These are phyloP conservation scores for Thelonectria blattea DNA, from an alignment of 2,329 filamentous ascomycete genomes.

Conservation along the genomic window DNA sequence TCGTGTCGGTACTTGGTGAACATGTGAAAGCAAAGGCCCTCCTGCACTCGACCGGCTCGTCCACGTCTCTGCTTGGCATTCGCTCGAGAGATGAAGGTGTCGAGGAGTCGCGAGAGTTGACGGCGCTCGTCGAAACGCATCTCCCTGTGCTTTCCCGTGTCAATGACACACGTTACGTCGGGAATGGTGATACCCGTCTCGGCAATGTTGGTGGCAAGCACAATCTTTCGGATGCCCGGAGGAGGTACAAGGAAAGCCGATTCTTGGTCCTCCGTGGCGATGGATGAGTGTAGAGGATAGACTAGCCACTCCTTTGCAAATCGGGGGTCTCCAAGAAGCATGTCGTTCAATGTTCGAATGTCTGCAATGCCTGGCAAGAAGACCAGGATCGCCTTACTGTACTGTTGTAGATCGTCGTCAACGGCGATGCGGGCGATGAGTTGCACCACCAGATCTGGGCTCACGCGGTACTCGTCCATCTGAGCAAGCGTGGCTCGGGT, in stretches of 20 bases:
- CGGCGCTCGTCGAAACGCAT: constrained; percentile 96
- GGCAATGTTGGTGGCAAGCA: constrained; percentile 96
- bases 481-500: constrained; percentile 77
- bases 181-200: constrained; percentile 99
- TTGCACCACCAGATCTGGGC: constrained; percentile 84
- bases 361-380: constrained; percentile 96
- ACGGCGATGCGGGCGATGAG: constrained; percentile 79
- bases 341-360: constrained; percentile 86
- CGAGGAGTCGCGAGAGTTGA: constrained; percentile 87
- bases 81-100: constrained; percentile 93
- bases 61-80: constrained; percentile 96
- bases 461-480: constrained; percentile 90
- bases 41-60: constrained; percentile 92
- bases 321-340: constrained; percentile 75
- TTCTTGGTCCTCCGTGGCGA: constrained; percentile 96
- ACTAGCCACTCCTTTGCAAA: constrained; percentile 83
- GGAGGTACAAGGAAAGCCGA: constrained; percentile 88
- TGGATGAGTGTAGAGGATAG: constrained; percentile 90
- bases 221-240: constrained; percentile 84
- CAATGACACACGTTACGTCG: constrained; percentile 95
- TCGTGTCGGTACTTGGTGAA: constrained; percentile 93
- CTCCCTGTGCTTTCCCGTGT: constrained; percentile 95
- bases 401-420: constrained; percentile 68
- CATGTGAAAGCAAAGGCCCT: constrained; percentile 93
- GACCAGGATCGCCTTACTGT: constrained; percentile 90